Evolutionary conservation across 106 monocot species (phyloP), one percentile per base, ranked within the genome.

Genomic region (Dactylorhiza incarnata): DNA sequence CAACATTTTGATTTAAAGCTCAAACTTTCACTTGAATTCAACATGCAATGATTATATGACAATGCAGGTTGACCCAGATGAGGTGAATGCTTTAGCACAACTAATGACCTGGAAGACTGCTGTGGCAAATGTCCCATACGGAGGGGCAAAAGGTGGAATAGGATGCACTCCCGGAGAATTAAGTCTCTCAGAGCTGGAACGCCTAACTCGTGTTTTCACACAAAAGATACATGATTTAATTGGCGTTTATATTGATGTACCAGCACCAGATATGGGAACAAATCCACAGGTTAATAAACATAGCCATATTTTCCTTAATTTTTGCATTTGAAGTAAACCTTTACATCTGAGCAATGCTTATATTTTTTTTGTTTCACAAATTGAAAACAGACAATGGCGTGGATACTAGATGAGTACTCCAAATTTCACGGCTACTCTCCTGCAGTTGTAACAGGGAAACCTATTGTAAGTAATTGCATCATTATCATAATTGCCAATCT

Each of bases 21-120:
- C 29, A 65, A 29, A 65, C 12, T 0, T 65, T 65, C 61, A 37
- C 4, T 65, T 7, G n/a, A 65, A 65, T 65, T 65, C 7, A 65
- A 65, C 29, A 61, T 76, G 24, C 62, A 61, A 2, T 2, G 23
- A 45, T 45, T 76, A 46, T 12, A 44, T n/a, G 16, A 13, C 29
- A 77, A 52, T 81, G 52, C 83, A 95, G 95, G 95, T 95, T 83
- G 92, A 95, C 29, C 95, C 92, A 71, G 95, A 95, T 83, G 95
- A 95, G 77, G 95, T 95, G 43, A 95, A 95, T 83, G 95, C 95
- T 10, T 83, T 95, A 68, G 92, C 92, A 65, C 95, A 95, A 68
- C 70, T 95, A 45, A 95, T 95, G 95, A 95, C 95, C 0, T 95
- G 95, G 95, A 95, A 95, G 81, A 90, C 95, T 78, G 95, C 92